These are phyloP conservation scores for Diutina sp. DNA, from an alignment of 1,139 yeast species.

Conservation along the genomic window DNA sequence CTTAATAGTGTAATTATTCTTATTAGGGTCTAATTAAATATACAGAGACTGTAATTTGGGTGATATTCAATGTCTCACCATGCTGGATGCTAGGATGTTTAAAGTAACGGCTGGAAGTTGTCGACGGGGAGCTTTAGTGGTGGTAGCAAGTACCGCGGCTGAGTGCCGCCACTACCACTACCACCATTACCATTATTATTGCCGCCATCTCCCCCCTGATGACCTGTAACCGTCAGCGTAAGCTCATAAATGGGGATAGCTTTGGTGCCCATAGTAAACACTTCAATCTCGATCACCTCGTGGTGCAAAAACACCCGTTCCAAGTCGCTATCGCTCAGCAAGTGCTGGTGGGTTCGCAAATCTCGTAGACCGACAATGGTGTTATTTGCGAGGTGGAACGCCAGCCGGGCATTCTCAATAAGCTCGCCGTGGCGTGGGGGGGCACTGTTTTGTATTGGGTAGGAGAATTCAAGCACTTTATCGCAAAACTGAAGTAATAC, in stretches of 20 bases:
- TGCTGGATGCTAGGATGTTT: neutral
- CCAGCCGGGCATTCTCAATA: conserved; percentile 55
- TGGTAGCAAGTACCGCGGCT: conserved; percentile 19
- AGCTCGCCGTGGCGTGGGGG: conserved; percentile 61
- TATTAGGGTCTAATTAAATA: too few species aligned
- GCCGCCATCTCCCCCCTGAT: conserved; percentile 7
- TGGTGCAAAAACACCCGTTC: conserved; percentile 20
- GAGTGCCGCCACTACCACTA: conserved; percentile 13
- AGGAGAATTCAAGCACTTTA: conserved; percentile 41
- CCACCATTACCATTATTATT: neutral
- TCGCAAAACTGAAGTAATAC: conserved; percentile 30
- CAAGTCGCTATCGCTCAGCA: conserved; percentile 10
- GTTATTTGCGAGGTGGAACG: conserved; percentile 26
- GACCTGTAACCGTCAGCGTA: conserved; percentile 16
- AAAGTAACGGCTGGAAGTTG: conserved; percentile 25
- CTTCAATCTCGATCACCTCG: conserved; percentile 22
- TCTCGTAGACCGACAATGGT: neutral
- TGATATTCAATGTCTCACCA: neutral
- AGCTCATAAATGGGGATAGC: conserved; percentile 24
- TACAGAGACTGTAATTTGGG: neutral
- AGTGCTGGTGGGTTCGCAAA: neutral
- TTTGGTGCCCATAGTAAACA: conserved; percentile 19
- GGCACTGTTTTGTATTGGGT: conserved; percentile 44
- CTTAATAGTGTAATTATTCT: too few species aligned
- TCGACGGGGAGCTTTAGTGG: conserved; percentile 21